Evolutionary conservation across 2,329 filamentous ascomycete genomes (phyloP).

Genomic region (Gremmenia infestans): DNA sequence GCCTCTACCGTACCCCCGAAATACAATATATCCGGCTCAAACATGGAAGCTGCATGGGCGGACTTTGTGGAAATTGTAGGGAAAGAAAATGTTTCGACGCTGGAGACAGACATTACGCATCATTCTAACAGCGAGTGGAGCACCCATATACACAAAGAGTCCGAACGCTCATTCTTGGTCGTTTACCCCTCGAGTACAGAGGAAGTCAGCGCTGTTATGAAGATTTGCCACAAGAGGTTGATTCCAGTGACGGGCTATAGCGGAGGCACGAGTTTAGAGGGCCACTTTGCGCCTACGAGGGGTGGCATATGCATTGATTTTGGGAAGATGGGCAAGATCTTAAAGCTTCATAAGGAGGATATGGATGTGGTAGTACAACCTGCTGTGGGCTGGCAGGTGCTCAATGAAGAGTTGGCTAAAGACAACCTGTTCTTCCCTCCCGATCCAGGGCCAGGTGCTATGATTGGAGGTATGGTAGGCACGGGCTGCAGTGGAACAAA

Average conservation of each 20-base stretch:
- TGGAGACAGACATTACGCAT: conserved; percentile 47
- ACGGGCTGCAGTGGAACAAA: conserved; percentile 76
- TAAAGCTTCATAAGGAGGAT: conserved; percentile 72
- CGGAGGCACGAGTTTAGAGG: conserved; percentile 84
- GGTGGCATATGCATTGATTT: conserved; percentile 87
- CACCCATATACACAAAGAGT: conserved; percentile 45
- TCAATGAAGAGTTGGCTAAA: conserved; percentile 72
- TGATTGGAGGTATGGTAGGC: conserved; percentile 86
- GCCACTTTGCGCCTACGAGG: conserved; percentile 77
- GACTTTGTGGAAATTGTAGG: conserved; percentile 62
- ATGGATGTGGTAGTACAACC: conserved; percentile 73
- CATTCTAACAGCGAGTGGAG: conserved; percentile 62
- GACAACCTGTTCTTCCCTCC: conserved; percentile 86
- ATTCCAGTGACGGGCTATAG: conserved; percentile 87
- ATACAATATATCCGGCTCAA: conserved; percentile 55
- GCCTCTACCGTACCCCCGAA: conserved; percentile 43
- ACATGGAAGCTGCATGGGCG: conserved; percentile 65
- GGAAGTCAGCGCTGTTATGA: conserved; percentile 82
- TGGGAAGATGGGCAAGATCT: conserved; percentile 74
- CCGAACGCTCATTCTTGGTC: conserved; percentile 60
- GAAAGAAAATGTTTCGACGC: conserved; percentile 59
- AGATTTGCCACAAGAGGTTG: conserved; percentile 72
- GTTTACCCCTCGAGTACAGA: conserved; percentile 74
- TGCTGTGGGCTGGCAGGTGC: conserved; percentile 77
- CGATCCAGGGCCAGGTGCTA: conserved; percentile 83